These are phyloP conservation scores for Fraxinus ornus DNA, from an alignment of 305 asterid genomes.

Conservation along the genomic window DNA sequence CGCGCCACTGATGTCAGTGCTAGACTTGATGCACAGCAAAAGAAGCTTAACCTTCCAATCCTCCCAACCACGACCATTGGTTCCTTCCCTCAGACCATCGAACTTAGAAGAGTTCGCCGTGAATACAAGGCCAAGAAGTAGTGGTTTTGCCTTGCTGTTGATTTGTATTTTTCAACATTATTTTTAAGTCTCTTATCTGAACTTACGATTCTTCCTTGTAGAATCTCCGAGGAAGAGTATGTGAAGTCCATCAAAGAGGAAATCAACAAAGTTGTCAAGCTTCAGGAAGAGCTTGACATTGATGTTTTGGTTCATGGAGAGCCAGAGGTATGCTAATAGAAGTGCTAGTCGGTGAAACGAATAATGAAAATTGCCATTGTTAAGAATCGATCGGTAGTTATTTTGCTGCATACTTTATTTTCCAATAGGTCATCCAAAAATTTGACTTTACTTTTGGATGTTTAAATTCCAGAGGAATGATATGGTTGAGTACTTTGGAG, in stretches of 20 bases:
- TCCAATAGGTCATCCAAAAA: neutral
- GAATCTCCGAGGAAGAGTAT: slow-evolving; percentile 74
- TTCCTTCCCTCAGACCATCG: slow-evolving; percentile 77
- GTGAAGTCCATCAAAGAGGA: slow-evolving; percentile 58
- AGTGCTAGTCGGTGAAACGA: neutral
- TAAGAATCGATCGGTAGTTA: neutral
- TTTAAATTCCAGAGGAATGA: slow-evolving; percentile 68
- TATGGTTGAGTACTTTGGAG: slow-evolving; percentile 97
- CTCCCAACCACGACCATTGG: slow-evolving; percentile 81
- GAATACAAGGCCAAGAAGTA: slow-evolving; percentile 81
- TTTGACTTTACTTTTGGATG: neutral
- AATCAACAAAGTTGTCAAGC: slow-evolving; percentile 69
- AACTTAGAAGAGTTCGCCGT: slow-evolving; percentile 78
- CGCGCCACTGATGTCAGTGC: slow-evolving; percentile 72
- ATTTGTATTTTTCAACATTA: neutral
- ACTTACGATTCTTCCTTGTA: slow-evolving; percentile 29
- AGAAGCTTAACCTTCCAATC: slow-evolving; percentile 77
- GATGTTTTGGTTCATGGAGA: slow-evolving; percentile 85
- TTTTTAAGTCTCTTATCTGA: slow-evolving; percentile 10
- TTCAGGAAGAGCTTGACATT: slow-evolving; percentile 80
- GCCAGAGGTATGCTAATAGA: slow-evolving; percentile 57
- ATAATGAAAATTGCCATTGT: neutral
- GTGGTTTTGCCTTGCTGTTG: slow-evolving; percentile 12
- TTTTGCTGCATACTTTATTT: neutral
- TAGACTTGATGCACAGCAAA: slow-evolving; percentile 75